These are phyloP conservation scores for Aspergillus bertholletiae DNA, from an alignment of 495 filamentous ascomycete genomes.

Conservation along the genomic window DNA sequence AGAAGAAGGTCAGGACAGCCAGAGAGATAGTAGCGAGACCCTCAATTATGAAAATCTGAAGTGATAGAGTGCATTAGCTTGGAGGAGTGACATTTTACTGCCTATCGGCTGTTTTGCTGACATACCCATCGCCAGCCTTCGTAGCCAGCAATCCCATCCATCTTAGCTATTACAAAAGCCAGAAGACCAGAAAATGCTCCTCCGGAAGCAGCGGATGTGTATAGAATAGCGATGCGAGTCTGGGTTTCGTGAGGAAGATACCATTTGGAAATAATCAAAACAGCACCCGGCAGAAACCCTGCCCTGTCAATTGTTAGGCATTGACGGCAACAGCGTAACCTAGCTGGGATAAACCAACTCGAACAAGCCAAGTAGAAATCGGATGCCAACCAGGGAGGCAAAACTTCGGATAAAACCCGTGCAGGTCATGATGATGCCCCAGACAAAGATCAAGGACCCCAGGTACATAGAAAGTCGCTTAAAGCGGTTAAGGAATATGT, in stretches of 20 bases:
- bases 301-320: conserved; percentile 3
- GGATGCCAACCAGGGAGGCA: conserved; percentile 15
- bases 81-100: too few relatives aligned
- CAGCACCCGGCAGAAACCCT: conserved; percentile 64
- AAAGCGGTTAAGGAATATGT: conserved; percentile 18
- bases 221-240: conserved; percentile 64
- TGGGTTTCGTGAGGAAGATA: conserved; percentile 61
- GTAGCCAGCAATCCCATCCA: conserved; percentile 56
- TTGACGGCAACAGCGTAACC: not conserved
- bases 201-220: conserved; percentile 55
- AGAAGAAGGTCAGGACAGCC: conserved; percentile 12
- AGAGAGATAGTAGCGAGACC: conserved; percentile 47
- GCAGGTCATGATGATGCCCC: conserved; percentile 43
- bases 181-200: conserved; percentile 65
- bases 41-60: conserved; percentile 60
- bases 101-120: too few relatives aligned
- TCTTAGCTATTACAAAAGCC: conserved; percentile 59
- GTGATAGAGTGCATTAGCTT: not conserved
- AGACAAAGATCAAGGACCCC: conserved; percentile 23
- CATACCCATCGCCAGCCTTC: conserved; percentile 58
- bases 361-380: conserved; percentile 19
- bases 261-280: conserved; percentile 69
- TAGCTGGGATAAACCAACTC: too few relatives aligned
- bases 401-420: conserved; percentile 40
- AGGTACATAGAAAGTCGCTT: conserved; percentile 18